Conservation (phyloP, 345 rosid genomes). For the Pistacia vera region DNA sequence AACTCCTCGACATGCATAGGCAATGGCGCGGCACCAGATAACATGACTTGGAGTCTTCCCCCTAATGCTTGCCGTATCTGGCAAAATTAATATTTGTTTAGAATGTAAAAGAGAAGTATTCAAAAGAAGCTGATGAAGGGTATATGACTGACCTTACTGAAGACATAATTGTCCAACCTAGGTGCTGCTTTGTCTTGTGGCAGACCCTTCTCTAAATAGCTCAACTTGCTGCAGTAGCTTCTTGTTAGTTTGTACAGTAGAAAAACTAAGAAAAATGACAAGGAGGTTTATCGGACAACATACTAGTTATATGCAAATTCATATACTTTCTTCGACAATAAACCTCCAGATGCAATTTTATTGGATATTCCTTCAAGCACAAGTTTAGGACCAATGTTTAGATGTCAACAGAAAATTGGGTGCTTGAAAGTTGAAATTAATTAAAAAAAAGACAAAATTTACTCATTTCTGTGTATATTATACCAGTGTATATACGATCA, state of each 20-base stretch:
- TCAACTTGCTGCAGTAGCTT: conserved; percentile 64
- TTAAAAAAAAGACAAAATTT: not conserved
- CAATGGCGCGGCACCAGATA: conserved; percentile 97
- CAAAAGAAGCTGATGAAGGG: not conserved
- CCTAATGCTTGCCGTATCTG: conserved; percentile 83
- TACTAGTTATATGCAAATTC: conserved; percentile 84
- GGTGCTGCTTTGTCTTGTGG: conserved; percentile 92
- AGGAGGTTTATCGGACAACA: conserved; percentile 29
- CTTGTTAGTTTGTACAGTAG: conserved; percentile 15
- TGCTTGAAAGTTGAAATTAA: not conserved
- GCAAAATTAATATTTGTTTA: conserved; percentile 16
- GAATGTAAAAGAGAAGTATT: not conserved
- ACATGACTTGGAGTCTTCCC: conserved; percentile 70
- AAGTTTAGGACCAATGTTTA: conserved; percentile 13
- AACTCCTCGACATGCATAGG: conserved; percentile 93
- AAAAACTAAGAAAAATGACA: conserved; percentile 3
- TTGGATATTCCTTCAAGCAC: conserved; percentile 59
- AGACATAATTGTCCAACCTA: conserved; percentile 71
- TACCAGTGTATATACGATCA: conserved; percentile 80
- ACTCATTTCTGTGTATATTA: not conserved
- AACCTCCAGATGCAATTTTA: conserved; percentile 71
- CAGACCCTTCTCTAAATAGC: conserved; percentile 67
- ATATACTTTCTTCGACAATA: conserved; percentile 62
- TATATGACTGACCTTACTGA: conserved; percentile 60
- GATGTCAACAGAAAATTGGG: not conserved